A percentile compares a stretch with the other conserved stretches of the same genome.
Evolutionary conservation across 257 asterid species (phyloP).

Genomic region (Catharanthus roseus): DNA sequence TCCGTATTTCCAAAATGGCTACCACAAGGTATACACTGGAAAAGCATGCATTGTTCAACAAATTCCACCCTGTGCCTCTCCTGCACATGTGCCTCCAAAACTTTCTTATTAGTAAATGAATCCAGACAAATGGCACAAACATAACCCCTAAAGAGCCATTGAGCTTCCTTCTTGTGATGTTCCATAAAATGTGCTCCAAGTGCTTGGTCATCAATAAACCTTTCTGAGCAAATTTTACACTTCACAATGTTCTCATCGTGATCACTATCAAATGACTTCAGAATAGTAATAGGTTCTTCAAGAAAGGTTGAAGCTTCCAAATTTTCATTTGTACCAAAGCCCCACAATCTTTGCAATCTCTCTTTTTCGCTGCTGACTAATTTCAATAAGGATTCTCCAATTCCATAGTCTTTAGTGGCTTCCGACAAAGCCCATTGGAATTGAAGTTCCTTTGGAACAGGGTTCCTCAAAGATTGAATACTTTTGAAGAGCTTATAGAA

Average conservation of each 20-base stretch:
- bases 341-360: constrained; percentile 72
- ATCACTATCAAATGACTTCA: constrained; percentile 27
- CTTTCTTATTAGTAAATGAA: constrained; percentile 86
- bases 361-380: constrained; percentile 70
- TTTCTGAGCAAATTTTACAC: constrained; percentile 77
- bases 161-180: constrained; percentile 86
- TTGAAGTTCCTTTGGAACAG: constrained; percentile 85
- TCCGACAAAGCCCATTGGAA: constrained; percentile 92
- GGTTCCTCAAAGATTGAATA: constrained; percentile 71
- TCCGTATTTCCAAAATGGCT: constrained; percentile 83
- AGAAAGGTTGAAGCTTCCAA: constrained; percentile 33
- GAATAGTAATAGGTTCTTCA: constrained; percentile 39
- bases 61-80: constrained; percentile 89
- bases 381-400: constrained; percentile 54
- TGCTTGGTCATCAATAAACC: constrained; percentile 52
- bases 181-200: constrained; percentile 84
- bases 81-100: constrained; percentile 86
- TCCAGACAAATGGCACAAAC: constrained; percentile 95
- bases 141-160: constrained; percentile 95
- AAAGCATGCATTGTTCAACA: constrained; percentile 93
- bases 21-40: constrained; percentile 89
- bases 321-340: constrained; percentile 42
- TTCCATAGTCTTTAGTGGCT: constrained; percentile 67
- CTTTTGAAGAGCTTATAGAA: constrained; percentile 86
- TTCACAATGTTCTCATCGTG: constrained; percentile 42